Base-by-base conservation (phyloP, 1,284 basidiomycete species). In the Erythrobasidium hasegawianum region DNA sequence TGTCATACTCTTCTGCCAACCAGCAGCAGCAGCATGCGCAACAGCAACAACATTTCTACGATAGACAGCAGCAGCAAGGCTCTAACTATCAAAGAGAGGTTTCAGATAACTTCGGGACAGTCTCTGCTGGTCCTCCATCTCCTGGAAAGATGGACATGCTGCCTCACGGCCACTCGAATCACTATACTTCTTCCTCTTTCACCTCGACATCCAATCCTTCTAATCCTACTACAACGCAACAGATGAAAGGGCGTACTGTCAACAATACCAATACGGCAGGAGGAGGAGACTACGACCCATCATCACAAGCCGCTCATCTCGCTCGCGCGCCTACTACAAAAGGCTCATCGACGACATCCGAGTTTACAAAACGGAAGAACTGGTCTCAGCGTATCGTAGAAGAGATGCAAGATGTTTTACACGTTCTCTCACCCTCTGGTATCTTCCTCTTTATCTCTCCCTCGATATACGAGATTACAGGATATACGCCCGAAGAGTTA, bases 291-390 rank as follows among this genome's bases (percentile, higher is more conserved):
- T 22, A 18, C 20, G 16, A 53, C 9, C 9, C 9, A 20, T 16
- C 50, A 9, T 16, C 11, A 18, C 22, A 49, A 54, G 26, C 27
- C 10, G 43, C 49, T 20, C 53, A 60, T 39, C 38, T 43, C n/a
- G 40, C 60, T 16, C 40, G 41, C 2, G 60, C 64, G 10, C 59
- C 60, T 7, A 60, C 45, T 22, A 40, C 41, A 10, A 60, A 60
- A 52, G 62, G 62, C 0, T 57, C 55, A 39, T 68, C 60, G 49
- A 71, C 70, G 14, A 72, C 73, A 1, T 89, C 85, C 72, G 88
- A 91, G 75, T 91, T 91, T 75, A 89, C 87, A 0, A 89, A 87
- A 75, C 81, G 89, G 68, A 90, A 90, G 77, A 83, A 87, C 68
- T 92, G 89, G 89, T 86, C 86, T 10, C 88, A 91, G 76, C 81